Conservation (phyloP, 2,329 filamentous ascomycete genomes). For the Fusarium tjaetaba region DNA sequence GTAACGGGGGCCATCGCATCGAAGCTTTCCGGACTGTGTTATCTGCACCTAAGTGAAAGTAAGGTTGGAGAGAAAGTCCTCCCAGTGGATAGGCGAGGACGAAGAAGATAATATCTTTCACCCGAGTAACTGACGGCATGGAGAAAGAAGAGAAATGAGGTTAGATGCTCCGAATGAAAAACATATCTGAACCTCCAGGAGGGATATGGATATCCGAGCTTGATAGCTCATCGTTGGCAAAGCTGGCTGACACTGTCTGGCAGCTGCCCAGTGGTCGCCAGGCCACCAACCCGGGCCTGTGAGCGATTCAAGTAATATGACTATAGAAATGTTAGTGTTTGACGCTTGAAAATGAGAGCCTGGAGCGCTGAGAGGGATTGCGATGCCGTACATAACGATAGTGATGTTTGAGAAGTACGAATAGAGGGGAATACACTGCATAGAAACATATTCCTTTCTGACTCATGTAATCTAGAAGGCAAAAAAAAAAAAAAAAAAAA, state of each 20-base stretch:
- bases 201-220: not conserved
- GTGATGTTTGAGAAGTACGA: not conserved
- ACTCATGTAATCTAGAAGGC: not conserved
- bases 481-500: not conserved
- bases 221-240: not conserved
- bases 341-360: not conserved
- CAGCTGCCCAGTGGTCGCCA: constrained; percentile 10
- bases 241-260: constrained; percentile 14
- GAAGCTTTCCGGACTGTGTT: not conserved
- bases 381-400: not conserved
- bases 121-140: not conserved
- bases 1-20: not conserved
- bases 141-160: not conserved
- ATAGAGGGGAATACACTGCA: not conserved
- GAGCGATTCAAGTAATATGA: not conserved
- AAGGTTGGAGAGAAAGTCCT: not conserved
- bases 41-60: not conserved
- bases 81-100: not conserved
- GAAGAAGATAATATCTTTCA: not conserved
- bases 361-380: not conserved
- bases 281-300: not conserved
- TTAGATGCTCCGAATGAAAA: not conserved
- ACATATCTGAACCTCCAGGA: not conserved
- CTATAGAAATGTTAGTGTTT: not conserved
- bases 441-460: not conserved